Evolutionary conservation across 371 early-diverging fungal species (phyloP).

Genomic region (Mycotypha africana): DNA sequence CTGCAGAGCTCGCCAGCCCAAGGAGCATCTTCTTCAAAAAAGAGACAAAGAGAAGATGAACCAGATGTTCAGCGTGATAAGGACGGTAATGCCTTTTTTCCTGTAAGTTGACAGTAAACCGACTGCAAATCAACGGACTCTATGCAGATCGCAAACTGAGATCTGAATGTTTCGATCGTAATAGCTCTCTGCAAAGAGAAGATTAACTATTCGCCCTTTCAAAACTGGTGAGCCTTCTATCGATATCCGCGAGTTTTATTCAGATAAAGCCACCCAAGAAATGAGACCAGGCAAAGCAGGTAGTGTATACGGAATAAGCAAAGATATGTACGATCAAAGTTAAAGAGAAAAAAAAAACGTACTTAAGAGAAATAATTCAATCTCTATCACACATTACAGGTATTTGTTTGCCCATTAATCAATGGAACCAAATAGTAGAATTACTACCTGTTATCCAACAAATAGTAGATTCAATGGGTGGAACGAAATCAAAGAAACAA

Average conservation of each 20-base stretch:
- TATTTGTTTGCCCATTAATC: slow-evolving; percentile 19
- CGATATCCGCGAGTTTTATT: slow-evolving; percentile 24
- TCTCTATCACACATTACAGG: slow-evolving; percentile 1
- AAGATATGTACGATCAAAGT: no score
- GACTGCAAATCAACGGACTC: neutral
- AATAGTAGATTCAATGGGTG: slow-evolving; percentile 6
- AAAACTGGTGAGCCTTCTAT: slow-evolving; percentile 9
- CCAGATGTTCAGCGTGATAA: neutral
- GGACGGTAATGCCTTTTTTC: neutral
- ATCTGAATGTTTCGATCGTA: neutral
- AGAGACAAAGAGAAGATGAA: neutral
- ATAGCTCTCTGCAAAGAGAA: slow-evolving; percentile 20
- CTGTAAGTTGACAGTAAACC: no score
- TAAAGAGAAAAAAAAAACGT: no score
- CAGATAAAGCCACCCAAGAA: slow-evolving; percentile 9
- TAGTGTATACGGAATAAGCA: no score
- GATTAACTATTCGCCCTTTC: slow-evolving; percentile 17
- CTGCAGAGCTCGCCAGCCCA: no score
- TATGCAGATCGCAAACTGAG: neutral
- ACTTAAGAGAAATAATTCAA: neutral
- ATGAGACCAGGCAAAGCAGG: slow-evolving; percentile 22
- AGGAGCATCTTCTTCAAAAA: neutral
- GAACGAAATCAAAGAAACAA: slow-evolving; percentile 4
- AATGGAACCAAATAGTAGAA: slow-evolving; percentile 19
- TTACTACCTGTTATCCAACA: slow-evolving; percentile 17